Evolutionary conservation across 129 eudicot species (phyloP), one percentile per base, ranked within the genome.

Genomic region (Silybum marianum): DNA sequence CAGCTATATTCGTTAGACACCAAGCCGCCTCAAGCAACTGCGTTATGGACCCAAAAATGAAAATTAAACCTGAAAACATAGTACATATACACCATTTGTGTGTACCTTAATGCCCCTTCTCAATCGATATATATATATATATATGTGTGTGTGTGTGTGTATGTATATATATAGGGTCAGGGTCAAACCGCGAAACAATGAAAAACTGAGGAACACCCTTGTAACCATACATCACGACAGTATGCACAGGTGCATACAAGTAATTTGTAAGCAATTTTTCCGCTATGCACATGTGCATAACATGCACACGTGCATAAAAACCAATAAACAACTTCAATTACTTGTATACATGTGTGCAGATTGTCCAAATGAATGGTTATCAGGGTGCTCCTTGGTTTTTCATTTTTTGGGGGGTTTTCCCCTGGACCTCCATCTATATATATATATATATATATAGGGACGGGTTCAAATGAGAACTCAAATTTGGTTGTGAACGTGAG

Each of bases 1-100:
- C 98, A 68, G 98, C 99, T 73, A 95, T 86, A 83, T 92, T 95
- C 68, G 99, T 95, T 70, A 93, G 90, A 84, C 98, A 95, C 99
- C 99, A 95, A 80, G 99, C 95, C 6, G 99, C 95, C 84, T 95
- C 98, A 78, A 95, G 99, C 87, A 95, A 88, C 99, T 95, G 87
- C 39, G 26, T 63, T 19, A 69, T 71, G 42, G 39, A 71, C n/a
- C 84, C 83, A 26, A 65, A 58, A 66, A 77, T 2, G 28, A 22
- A 63, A 48, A 34, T 18, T n/a, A 70, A 38, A 71, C 79, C 24
- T 74, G 18, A 80, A 38, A 36, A 38, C 74, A 77, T 69, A 63
- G 62, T 39, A 77, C 36, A 65, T 4, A 18, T 24, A 42, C 25
- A 74, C 26, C 54, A 81, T 26, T 30, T 36, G 30, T 60, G 39